These are phyloP conservation scores for Pachysandra terminalis DNA, from an alignment of 164 flowering plant genomes.

Conservation along the genomic window DNA sequence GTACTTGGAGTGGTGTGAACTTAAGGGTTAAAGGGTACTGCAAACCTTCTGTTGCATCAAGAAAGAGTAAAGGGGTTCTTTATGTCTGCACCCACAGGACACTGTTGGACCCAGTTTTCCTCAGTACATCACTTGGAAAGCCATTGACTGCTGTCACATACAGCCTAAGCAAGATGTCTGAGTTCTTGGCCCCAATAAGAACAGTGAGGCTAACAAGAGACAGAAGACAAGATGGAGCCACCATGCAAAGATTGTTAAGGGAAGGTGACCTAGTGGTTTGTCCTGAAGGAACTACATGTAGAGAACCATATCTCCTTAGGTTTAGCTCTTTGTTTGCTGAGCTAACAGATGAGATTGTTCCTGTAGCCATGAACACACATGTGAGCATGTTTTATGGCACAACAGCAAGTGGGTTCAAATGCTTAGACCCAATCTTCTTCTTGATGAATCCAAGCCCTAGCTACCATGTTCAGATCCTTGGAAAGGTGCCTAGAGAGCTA, in stretches of 20 bases:
- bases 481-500: slow-evolving; percentile 45
- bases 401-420: slow-evolving; percentile 81
- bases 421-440: slow-evolving; percentile 76
- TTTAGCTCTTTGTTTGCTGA: slow-evolving; percentile 86
- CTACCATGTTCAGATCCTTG: slow-evolving; percentile 53
- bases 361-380: slow-evolving; percentile 62
- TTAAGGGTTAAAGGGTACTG: slow-evolving; percentile 33
- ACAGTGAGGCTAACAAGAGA: slow-evolving; percentile 74
- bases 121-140: slow-evolving; percentile 34
- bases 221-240: slow-evolving; percentile 47
- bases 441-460: slow-evolving; percentile 79
- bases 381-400: slow-evolving; percentile 88
- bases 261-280: slow-evolving; percentile 87
- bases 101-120: slow-evolving; percentile 72
- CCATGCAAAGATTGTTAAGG: slow-evolving; percentile 50
- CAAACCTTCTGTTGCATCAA: slow-evolving; percentile 8
- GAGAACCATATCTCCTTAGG: slow-evolving; percentile 83
- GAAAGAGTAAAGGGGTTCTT: slow-evolving; percentile 38
- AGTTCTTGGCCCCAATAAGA: slow-evolving; percentile 61
- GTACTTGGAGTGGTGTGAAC: slow-evolving; percentile 34
- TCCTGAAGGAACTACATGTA: slow-evolving; percentile 95
- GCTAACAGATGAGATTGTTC: slow-evolving; percentile 71
- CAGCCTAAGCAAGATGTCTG: slow-evolving; percentile 74
- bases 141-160: slow-evolving; percentile 78
- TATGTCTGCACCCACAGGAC: slow-evolving; percentile 83